Evolutionary conservation across 176 grass and related monocot species (phyloP), one percentile per base, ranked within the genome.

Genomic region (Oryza longistaminata): DNA sequence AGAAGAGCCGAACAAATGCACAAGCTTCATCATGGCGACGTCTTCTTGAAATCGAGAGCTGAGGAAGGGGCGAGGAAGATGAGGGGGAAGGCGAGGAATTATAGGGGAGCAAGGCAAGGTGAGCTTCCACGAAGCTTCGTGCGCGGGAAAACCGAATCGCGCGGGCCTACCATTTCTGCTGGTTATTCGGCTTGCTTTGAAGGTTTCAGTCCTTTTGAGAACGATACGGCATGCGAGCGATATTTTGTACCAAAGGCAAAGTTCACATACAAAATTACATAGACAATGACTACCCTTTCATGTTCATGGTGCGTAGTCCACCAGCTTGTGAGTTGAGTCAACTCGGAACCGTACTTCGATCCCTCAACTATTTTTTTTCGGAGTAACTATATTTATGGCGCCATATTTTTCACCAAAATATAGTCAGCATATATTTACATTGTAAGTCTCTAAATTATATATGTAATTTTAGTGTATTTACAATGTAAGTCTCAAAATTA

Each of bases 61-160:
- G 21, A 62, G 25, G 39, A 8, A 37, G 17, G 68, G 5, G 12
- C 19, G 45, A 68, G 71, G 49, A 78, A 76, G 48, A 46, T 48
- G 84, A 73, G 68, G 33, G 19, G 9, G 76, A 74, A 19, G 75
- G 45, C 31, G 76, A 29, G 22, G 12, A 67, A 3, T 62, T 88
- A 87, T 88, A 76, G 21, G 15, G 9, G 2, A 27, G 7, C 40
- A 14, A 7, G 60, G 40, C 15, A 9, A 19, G 17, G 88, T 78
- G 88, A 90, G 67, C 83, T 90, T 90, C 88, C 25, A 4, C 0
- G 88, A 90, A 90, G 83, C 79, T 90, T 90, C 88, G 78, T 49
- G 72, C 88, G 79, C 53, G 79, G 83, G 84, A 75, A 31, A 29
- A 68, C 37, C 50, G 82, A 77, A 71, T 81, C 71, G 10, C 29